phyloP scores from a whole-genome alignment of 1,139 yeast species.

The Geotrichum australiense region DNA sequence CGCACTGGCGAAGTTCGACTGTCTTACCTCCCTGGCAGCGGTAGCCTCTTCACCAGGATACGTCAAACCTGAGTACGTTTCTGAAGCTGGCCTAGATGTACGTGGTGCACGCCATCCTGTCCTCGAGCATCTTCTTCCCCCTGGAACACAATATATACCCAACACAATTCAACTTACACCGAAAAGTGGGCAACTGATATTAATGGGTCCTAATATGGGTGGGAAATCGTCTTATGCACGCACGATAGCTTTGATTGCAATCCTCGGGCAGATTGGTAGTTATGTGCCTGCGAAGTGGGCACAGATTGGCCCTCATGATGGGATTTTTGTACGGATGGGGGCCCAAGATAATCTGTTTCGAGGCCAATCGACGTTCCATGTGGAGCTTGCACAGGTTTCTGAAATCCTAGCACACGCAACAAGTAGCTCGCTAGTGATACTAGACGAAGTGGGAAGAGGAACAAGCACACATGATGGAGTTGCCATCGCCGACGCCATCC shows the following conservation, averaged over 20 bases:
- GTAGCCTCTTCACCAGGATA: slow-evolving; percentile 49
- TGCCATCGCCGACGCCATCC: slow-evolving; percentile 72
- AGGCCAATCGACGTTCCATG: slow-evolving; percentile 72
- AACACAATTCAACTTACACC: slow-evolving; percentile 52
- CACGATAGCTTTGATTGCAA: slow-evolving; percentile 52
- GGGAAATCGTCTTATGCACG: slow-evolving; percentile 67
- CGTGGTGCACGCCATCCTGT: slow-evolving; percentile 72
- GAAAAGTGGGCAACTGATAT: slow-evolving; percentile 40
- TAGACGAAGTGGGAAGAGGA: slow-evolving; percentile 65
- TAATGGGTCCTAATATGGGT: slow-evolving; percentile 76
- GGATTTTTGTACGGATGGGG: slow-evolving; percentile 53
- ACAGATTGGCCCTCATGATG: slow-evolving; percentile 51
- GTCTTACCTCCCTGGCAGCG: slow-evolving; percentile 63
- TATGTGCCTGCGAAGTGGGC: slow-evolving; percentile 65
- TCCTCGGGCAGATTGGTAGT: slow-evolving; percentile 88
- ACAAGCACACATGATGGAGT: slow-evolving; percentile 90
- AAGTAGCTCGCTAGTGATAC: slow-evolving; percentile 47
- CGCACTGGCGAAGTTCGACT: slow-evolving; percentile 59
- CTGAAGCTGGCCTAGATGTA: slow-evolving; percentile 47
- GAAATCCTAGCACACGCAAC: slow-evolving; percentile 48
- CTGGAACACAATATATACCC: slow-evolving; percentile 47
- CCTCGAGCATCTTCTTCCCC: slow-evolving; percentile 46
- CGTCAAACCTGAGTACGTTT: slow-evolving; percentile 50
- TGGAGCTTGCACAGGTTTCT: slow-evolving; percentile 62
- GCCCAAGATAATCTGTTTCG: slow-evolving; percentile 62